Conservation (phyloP, 345 rosid species). For the Arabidopsis suecica region DNA sequence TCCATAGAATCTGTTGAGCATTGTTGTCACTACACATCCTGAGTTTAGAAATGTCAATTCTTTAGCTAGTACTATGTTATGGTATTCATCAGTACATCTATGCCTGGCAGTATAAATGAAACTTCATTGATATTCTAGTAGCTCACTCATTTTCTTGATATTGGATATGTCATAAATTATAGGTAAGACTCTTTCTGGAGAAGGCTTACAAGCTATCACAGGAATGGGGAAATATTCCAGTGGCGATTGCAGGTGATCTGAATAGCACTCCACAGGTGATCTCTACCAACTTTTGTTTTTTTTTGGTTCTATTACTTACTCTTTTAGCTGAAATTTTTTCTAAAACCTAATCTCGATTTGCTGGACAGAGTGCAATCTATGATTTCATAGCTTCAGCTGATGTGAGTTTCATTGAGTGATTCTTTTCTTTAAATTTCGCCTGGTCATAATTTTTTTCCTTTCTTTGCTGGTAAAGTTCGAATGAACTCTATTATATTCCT, state of each 20-base stretch:
- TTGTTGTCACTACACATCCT: constrained; percentile 3
- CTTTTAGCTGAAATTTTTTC: constrained; percentile 9
- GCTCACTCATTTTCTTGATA: constrained; percentile 12
- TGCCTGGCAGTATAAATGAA: constrained; percentile 8
- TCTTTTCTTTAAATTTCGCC: constrained; percentile 8
- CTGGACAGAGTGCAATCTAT: constrained; percentile 82
- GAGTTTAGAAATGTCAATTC: background rate
- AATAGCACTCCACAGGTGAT: constrained; percentile 77
- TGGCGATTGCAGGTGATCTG: constrained; percentile 48
- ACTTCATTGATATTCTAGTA: constrained; percentile 16
- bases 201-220: constrained; percentile 74
- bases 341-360: constrained; percentile 38
- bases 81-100: constrained; percentile 19
- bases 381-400: constrained; percentile 78
- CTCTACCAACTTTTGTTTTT: constrained; percentile 1
- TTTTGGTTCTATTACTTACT: background rate
- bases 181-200: constrained; percentile 83
- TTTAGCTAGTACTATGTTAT: background rate
- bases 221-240: constrained; percentile 79
- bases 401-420: constrained; percentile 57
- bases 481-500: constrained; percentile 18
- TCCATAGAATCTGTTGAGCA: constrained; percentile 1
- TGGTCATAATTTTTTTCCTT: background rate
- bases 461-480: background rate
- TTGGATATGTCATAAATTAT: constrained; percentile 28